Evolutionary conservation across 2,329 filamentous ascomycete genomes (phyloP).

Genomic region (Neofusicoccum sp.): DNA sequence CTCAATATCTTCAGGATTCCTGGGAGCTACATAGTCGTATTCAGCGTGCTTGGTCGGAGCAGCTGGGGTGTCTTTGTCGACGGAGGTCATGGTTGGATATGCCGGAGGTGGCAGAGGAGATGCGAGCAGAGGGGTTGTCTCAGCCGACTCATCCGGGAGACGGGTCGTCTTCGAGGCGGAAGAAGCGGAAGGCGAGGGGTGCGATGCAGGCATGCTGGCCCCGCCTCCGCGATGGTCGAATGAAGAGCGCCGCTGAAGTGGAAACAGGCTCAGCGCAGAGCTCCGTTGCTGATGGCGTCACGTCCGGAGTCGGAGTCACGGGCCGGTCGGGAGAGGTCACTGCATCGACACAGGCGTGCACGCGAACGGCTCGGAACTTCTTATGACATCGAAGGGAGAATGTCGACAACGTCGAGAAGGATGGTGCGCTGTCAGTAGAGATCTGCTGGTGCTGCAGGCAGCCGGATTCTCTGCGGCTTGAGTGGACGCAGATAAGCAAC

Average conservation of each 20-base stretch:
- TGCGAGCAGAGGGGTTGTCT: background rate
- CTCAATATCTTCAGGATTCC: background rate
- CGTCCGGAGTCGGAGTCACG: background rate
- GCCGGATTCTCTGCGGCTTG: slow-evolving; percentile 1
- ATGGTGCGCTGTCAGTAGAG: background rate
- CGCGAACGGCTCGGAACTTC: background rate
- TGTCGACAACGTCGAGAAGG: background rate
- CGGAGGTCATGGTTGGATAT: background rate
- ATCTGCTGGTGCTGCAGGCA: background rate
- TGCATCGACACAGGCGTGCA: background rate
- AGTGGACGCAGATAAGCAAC: slow-evolving; percentile 11
- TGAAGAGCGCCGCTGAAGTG: background rate
- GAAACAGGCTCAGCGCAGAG: background rate
- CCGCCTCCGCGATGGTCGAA: background rate
- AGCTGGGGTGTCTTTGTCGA: background rate
- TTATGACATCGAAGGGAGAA: background rate
- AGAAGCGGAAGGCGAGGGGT: background rate
- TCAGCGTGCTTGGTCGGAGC: background rate
- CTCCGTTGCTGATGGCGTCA: background rate
- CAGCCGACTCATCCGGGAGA: background rate
- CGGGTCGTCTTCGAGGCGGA: background rate
- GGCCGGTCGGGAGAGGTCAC: background rate
- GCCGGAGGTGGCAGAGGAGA: slow-evolving; percentile 2
- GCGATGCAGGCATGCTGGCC: background rate
- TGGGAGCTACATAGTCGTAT: background rate